These are phyloP conservation scores for Arabidopsis lyrata DNA, from an alignment of 441 rosid species.

Conservation along the genomic window DNA sequence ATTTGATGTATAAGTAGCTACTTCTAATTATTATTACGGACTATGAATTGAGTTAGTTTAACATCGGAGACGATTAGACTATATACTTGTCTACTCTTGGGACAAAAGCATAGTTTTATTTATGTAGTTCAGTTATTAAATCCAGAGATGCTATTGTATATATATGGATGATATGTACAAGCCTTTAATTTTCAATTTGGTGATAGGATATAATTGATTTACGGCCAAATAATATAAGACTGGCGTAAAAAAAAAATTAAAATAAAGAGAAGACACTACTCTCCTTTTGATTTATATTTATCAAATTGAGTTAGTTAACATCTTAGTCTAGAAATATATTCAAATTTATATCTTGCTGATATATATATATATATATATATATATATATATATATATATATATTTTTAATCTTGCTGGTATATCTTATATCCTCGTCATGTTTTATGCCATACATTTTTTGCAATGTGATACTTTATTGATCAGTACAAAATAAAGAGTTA, in stretches of 20 bases:
- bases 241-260: no score
- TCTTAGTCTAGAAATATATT: no score
- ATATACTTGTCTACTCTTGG: not conserved
- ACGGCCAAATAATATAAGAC: no score
- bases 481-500: not conserved
- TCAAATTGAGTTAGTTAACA: no score
- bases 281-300: no score
- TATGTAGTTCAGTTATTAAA: not conserved
- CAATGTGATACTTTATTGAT: no score
- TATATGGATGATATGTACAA: not conserved
- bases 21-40: slow-evolving; percentile 9
- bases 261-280: no score
- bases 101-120: not conserved
- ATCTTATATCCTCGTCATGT: not conserved
- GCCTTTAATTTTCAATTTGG: not conserved
- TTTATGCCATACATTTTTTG: no score
- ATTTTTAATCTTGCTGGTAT: no score
- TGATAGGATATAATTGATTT: not conserved
- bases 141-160: not conserved
- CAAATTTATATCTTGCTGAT: no score
- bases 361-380: no score
- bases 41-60: slow-evolving; percentile 17
- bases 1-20: not conserved
- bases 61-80: slow-evolving; percentile 1
- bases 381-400: no score